These are phyloP conservation scores for Eleusine indica DNA, from an alignment of 176 grass and related monocot species.

Conservation along the genomic window DNA sequence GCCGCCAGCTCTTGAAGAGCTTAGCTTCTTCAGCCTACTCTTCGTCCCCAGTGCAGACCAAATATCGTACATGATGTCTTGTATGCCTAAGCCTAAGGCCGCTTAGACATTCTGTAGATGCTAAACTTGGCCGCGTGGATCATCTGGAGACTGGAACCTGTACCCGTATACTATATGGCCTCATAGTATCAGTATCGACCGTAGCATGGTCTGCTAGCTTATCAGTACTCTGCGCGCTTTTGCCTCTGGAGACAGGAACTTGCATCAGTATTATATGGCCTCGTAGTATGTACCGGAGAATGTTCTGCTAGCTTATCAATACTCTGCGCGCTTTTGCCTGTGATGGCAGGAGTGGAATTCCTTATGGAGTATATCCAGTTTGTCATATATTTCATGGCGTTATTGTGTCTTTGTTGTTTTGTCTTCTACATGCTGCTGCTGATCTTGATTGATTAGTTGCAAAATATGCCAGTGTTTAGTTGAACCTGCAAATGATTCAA, in stretches of 20 bases:
- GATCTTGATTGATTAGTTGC: neutral
- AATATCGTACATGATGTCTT: neutral
- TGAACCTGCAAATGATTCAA: neutral
- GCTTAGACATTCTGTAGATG: neutral
- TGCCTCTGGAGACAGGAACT: neutral
- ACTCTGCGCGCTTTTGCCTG: neutral
- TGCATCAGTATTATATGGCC: neutral
- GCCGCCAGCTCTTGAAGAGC: constrained; percentile 38
- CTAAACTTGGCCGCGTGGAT: neutral
- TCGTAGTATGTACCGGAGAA: neutral
- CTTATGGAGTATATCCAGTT: neutral
- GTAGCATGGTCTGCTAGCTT: neutral
- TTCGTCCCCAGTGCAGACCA: neutral
- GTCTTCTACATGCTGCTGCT: neutral
- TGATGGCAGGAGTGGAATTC: neutral
- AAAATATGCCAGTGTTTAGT: neutral
- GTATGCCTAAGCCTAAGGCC: neutral
- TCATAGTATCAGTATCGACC: neutral
- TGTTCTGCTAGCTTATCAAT: neutral
- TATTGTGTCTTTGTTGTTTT: neutral
- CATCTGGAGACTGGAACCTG: constrained; percentile 10
- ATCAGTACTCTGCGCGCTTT: neutral
- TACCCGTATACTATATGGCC: neutral
- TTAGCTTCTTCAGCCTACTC: neutral
- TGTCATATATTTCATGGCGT: neutral